Evolutionary conservation across 257 asterid genomes (phyloP).

Genomic region (Coffea eugenioides): DNA sequence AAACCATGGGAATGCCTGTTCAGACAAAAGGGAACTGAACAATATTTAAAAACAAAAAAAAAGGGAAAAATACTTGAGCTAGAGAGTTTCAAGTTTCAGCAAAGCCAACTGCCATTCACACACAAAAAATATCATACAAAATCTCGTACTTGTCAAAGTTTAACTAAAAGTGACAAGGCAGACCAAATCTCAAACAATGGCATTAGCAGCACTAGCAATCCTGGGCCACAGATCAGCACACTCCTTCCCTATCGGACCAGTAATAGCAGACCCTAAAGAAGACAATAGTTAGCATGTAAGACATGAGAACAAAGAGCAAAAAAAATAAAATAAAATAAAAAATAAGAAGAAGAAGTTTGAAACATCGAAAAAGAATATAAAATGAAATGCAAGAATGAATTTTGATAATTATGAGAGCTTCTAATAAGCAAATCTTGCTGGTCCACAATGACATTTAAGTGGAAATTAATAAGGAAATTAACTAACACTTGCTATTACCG

Average conservation of each 20-base stretch:
- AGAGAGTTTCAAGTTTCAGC: neutral
- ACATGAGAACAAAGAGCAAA: neutral
- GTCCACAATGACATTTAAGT: no score
- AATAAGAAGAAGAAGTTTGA: no score
- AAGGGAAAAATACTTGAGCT: no score
- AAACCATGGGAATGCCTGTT: no score
- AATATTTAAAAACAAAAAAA: no score
- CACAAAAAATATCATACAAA: neutral
- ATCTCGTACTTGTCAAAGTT: neutral
- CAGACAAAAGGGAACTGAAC: no score
- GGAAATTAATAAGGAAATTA: no score
- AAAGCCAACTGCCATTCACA: neutral
- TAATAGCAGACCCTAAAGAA: slow-evolving; percentile 46
- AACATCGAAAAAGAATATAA: neutral
- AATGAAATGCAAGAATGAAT: no score
- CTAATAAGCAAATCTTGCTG: no score
- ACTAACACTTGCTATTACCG: no score
- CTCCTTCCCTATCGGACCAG: slow-evolving; percentile 55
- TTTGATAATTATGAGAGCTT: no score
- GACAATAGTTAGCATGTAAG: no score
- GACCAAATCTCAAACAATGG: slow-evolving; percentile 31
- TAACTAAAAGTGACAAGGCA: neutral
- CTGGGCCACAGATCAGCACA: slow-evolving; percentile 66
- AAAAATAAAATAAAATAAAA: neutral
- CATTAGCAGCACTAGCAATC: slow-evolving; percentile 61